phyloP scores from a whole-genome alignment of 495 filamentous ascomycete species.

The Aspergillus mulundensis region DNA sequence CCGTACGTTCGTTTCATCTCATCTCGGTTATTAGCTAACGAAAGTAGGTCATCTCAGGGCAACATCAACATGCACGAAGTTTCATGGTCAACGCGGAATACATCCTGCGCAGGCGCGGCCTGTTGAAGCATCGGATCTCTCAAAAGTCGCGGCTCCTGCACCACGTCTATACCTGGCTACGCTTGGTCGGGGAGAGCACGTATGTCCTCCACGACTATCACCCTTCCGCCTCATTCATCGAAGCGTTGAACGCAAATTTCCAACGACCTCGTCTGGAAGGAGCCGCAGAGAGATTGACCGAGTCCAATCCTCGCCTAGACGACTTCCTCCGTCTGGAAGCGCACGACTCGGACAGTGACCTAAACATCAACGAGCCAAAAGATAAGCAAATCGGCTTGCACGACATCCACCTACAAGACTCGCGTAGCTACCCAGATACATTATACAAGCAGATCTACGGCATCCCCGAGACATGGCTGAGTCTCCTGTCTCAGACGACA shows the following conservation, averaged over 20 bases:
- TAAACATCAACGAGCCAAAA: constrained; percentile 36
- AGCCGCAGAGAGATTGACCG: background rate
- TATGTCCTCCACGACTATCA: constrained; percentile 33
- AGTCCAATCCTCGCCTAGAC: constrained; percentile 20
- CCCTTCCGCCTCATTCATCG: constrained; percentile 23
- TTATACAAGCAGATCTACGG: constrained; percentile 34
- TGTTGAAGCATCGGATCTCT: constrained; percentile 31
- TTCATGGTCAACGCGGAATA: constrained; percentile 34
- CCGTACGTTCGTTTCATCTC: constrained; percentile 17
- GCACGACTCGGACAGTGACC: constrained; percentile 28
- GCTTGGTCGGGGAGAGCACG: constrained; percentile 35
- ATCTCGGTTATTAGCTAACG: background rate
- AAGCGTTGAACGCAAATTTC: constrained; percentile 16
- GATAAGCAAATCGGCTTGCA: constrained; percentile 23
- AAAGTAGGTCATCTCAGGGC: constrained; percentile 28
- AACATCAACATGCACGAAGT: constrained; percentile 31
- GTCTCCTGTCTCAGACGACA: constrained; percentile 33
- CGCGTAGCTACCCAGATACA: constrained; percentile 27
- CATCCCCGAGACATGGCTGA: constrained; percentile 35
- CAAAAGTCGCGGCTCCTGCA: constrained; percentile 33
- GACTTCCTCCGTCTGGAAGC: constrained; percentile 32
- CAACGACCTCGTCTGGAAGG: background rate
- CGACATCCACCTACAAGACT: constrained; percentile 35
- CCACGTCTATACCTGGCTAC: constrained; percentile 35
- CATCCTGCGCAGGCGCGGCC: constrained; percentile 26